Evolutionary conservation across 2,329 filamentous ascomycete species (phyloP), one percentile per base, ranked within the genome.

Genomic region (Cordyceps cateniannulata): DNA sequence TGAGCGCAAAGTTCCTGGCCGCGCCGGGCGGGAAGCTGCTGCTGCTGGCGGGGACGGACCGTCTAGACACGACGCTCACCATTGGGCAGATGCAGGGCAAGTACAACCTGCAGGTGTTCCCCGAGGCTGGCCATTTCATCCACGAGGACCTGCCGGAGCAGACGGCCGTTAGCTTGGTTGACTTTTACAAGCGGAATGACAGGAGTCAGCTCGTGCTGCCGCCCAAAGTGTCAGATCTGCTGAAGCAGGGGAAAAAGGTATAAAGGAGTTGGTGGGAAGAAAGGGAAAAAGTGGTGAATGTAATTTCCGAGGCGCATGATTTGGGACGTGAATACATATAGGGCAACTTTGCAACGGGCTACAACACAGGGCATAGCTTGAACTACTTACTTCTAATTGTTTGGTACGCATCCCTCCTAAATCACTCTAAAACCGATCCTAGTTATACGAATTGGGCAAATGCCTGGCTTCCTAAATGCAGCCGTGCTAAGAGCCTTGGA

Each of bases 61-160:
- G 93, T 53, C 73, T 97, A 61, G 93, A 97, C 71, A 96, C 90
- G 65, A 93, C 96, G 70, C 76, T 97, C 69, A 96, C 91, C 73
- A 96, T 97, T 72, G 93, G 93, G 18, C 93, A 97, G 75, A 97
- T 97, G 93, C 93, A 97, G 79, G 93, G 91, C 5, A 98, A 98
- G 80, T 99, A 98, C 71, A 92, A 96, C 61, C 79, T 99, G 50
- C 90, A 96, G 67, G 93, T 99, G 7, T 90, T 98, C 68, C 93
- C 95, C 0, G 91, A 96, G 71, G 92, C 95, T 1, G 95, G 95
- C 0, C 95, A 99, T 73, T 99, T 99, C 69, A 86, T 99, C 60
- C 95, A 99, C 66, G 95, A 99, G 73, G 95, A 99, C 72, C 83
- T 93, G 54, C 93, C 95, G 0, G 89, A 92, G 69, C 96, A 93